A percentile compares a stretch with the other conserved stretches of the same genome.
These are phyloP conservation scores for Lentinula lateritia DNA, from an alignment of 768 basidiomycete genomes.

Conservation along the genomic window DNA sequence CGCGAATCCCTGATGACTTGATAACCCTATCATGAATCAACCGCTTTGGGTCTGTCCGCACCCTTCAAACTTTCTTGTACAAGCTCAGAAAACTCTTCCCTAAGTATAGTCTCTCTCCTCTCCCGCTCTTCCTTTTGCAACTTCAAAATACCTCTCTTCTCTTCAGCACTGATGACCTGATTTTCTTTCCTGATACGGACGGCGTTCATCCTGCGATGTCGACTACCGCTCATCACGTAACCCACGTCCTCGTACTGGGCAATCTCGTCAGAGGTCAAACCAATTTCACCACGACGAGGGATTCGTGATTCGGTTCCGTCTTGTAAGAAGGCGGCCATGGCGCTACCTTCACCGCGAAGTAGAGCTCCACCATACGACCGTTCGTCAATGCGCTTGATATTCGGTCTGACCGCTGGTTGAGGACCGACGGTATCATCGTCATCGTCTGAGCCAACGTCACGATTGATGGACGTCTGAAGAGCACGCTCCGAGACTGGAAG, in stretches of 20 bases:
- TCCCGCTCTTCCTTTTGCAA: conserved; percentile 91
- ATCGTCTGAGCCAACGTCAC: conserved; percentile 9
- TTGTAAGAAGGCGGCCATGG: conserved; percentile 95
- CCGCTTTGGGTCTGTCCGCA: conserved; percentile 12
- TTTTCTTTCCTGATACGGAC: conserved; percentile 99
- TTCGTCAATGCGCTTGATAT: conserved; percentile 58
- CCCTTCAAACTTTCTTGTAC: conserved; percentile 71
- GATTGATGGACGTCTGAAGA: background rate
- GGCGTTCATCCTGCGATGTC: conserved; percentile 97
- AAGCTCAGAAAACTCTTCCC: conserved; percentile 86
- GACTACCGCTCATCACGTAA: conserved; percentile 96
- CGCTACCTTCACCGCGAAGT: conserved; percentile 91
- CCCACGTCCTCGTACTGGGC: conserved; percentile 83
- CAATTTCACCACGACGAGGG: conserved; percentile 98
- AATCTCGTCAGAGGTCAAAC: conserved; percentile 83
- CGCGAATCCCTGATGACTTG: background rate
- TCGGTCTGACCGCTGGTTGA: conserved; percentile 46
- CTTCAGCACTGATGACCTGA: conserved; percentile 98
- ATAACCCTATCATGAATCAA: background rate
- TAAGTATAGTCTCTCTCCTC: conserved; percentile 82
- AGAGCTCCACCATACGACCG: conserved; percentile 87
- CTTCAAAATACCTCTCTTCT: conserved; percentile 94
- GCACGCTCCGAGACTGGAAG: conserved; percentile 13
- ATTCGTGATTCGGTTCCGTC: conserved; percentile 84
- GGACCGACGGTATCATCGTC: conserved; percentile 68